These are phyloP conservation scores for Botrytis sinoallii DNA, from an alignment of 2,329 filamentous ascomycete species.

Conservation along the genomic window DNA sequence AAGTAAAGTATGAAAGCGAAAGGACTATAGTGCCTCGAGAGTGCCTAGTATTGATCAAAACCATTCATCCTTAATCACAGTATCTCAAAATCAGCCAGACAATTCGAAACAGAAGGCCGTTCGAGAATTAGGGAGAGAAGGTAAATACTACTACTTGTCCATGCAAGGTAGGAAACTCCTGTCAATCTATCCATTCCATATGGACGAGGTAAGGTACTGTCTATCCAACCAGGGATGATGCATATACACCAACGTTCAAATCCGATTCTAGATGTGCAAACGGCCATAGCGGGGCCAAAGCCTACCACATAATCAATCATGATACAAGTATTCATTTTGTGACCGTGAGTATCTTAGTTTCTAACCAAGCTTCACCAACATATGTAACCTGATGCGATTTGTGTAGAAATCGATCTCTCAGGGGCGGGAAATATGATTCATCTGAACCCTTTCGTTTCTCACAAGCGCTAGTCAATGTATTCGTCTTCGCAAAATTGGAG, in stretches of 20 bases:
- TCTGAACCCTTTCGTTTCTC: neutral
- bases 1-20: neutral
- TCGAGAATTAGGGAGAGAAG: neutral
- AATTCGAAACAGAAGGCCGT: neutral
- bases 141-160: neutral
- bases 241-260: neutral
- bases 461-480: neutral
- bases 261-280: neutral
- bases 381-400: neutral
- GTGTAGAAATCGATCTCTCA: neutral
- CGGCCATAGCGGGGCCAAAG: neutral
- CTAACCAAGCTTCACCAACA: neutral
- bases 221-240: neutral
- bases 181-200: neutral
- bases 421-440: neutral
- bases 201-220: neutral
- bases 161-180: neutral
- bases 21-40: neutral
- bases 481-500: neutral
- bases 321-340: neutral
- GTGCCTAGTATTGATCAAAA: neutral
- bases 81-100: neutral
- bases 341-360: neutral
- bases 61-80: neutral
- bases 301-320: neutral